Percentiles rank a stretch among this genome's conserved stretches.
Evolutionary conservation across 2,329 filamentous ascomycete genomes (phyloP).

Genomic region (Alternaria conjuncta): DNA sequence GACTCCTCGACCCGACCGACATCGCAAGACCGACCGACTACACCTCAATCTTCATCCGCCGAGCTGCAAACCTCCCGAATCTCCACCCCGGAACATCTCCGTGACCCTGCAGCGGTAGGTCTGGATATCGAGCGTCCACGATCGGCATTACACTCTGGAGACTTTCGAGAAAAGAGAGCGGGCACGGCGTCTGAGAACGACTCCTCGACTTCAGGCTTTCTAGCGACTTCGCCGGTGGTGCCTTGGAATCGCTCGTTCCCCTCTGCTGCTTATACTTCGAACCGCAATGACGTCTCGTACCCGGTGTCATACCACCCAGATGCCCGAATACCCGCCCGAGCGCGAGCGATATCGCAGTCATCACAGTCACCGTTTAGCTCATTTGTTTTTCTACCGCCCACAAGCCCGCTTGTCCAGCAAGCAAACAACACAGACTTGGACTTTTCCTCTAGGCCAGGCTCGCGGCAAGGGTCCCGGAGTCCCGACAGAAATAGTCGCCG

Average conservation of each 20-base stretch:
- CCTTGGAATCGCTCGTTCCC: conserved; percentile 63
- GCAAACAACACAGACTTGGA: conserved; percentile 82
- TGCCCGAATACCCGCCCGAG: conserved; percentile 46
- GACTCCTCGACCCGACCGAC: conserved; percentile 22
- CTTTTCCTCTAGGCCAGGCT: conserved; percentile 57
- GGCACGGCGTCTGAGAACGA: conserved; percentile 21
- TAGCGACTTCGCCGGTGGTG: conserved; percentile 61
- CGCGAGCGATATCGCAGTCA: conserved; percentile 59
- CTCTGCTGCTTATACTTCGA: conserved; percentile 38
- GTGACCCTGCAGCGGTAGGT: conserved; percentile 41
- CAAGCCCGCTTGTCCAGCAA: conserved; percentile 89
- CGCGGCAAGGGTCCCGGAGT: conserved; percentile 48
- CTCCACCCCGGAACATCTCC: conserved; percentile 32
- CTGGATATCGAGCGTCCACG: conserved; percentile 78
- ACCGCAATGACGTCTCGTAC: conserved; percentile 21
- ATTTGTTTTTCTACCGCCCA: conserved; percentile 86
- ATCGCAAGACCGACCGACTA: conserved; percentile 38
- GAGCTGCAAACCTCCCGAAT: conserved; percentile 46
- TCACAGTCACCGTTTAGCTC: conserved; percentile 76
- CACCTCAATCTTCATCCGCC: conserved; percentile 44
- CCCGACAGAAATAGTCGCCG: conserved; percentile 64
- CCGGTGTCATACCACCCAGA: conserved; percentile 24
- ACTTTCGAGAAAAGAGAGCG: conserved; percentile 61
- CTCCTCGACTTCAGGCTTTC: conserved; percentile 17
- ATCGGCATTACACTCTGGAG: conserved; percentile 71